Evolutionary conservation across 129 eudicot species (phyloP), one percentile per base, ranked within the genome.

Genomic region (Heracleum sosnowskyi): DNA sequence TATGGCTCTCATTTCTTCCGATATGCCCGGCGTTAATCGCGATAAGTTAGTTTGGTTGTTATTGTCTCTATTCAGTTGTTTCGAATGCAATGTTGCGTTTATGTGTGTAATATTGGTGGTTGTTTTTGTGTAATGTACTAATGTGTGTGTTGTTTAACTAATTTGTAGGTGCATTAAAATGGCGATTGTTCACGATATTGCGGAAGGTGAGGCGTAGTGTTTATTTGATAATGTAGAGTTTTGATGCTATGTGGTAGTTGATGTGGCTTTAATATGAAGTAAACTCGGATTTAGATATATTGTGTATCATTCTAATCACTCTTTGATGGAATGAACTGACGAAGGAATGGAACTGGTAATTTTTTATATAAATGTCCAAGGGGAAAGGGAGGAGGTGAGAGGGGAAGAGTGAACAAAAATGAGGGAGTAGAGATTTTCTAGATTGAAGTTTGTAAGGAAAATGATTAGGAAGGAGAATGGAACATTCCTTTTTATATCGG

Each of bases 181-280:
- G 96, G 97, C 99, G 20, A 87, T 95, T 81, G 97, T 95, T 73
- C 99, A 95, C 78, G 99, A 95, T 82, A 88, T 95, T 80, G 99
- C 99, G 70, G 99, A 95, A 89, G 99, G 99, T 95, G 79, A 73
- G 42, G 0, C 31, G 39, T 41, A 13, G 37, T 77, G 33, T 26
- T 22, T 47, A 26, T 33, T 69, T 69, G 8, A 69, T 18, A 64
- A 29, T 64, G 37, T 64, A 24, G 64, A 57, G n/a, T 57, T 57
- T 57, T n/a, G 0, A 2, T 57, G 9, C 13, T 24, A 0, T 8
- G 0, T n/a, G 31, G 15, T n/a, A 24, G 31, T 24, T 57, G 28
- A 24, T 57, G 31, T 57, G 9, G 13, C 64, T 57, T 26, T 0
- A n/a, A n/a, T 24, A 22, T 51, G 3, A 51, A 18, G 1, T 51